phyloP scores from a whole-genome alignment of 495 filamentous ascomycete genomes.

The Neohortaea acidophila region DNA sequence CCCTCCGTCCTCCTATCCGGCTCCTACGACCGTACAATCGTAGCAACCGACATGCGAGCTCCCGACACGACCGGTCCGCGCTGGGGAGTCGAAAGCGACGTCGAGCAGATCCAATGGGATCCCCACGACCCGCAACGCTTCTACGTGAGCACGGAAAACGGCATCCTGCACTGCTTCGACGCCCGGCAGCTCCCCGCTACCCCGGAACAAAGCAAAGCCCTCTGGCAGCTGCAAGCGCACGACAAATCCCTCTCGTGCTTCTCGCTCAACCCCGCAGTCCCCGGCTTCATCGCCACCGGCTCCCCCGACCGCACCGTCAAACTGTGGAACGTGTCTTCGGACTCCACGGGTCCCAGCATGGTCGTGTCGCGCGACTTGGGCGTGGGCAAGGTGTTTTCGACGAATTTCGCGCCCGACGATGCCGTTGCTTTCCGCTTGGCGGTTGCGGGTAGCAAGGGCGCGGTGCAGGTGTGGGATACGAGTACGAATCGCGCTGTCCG shows the following conservation, averaged over 20 bases:
- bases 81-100: slow-evolving; percentile 88
- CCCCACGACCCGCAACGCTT: slow-evolving; percentile 84
- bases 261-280: slow-evolving; percentile 75
- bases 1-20: slow-evolving; percentile 80
- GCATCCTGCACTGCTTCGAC: slow-evolving; percentile 79
- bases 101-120: slow-evolving; percentile 86
- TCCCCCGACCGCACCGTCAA: slow-evolving; percentile 90
- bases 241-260: slow-evolving; percentile 90
- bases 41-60: slow-evolving; percentile 83
- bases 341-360: slow-evolving; percentile 39
- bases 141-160: slow-evolving; percentile 72
- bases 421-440: slow-evolving; percentile 83
- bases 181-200: slow-evolving; percentile 50
- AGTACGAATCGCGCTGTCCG: slow-evolving; percentile 87
- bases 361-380: slow-evolving; percentile 83
- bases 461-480: slow-evolving; percentile 92
- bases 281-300: slow-evolving; percentile 82
- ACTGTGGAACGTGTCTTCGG: slow-evolving; percentile 79
- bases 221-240: slow-evolving; percentile 92
- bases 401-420: slow-evolving; percentile 71
- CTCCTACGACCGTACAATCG: slow-evolving; percentile 84
- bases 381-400: slow-evolving; percentile 87
- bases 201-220: slow-evolving; percentile 59
- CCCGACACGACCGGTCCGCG: slow-evolving; percentile 60
- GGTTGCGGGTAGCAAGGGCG: slow-evolving; percentile 87